Evolutionary conservation across 805 yeast genomes (phyloP), one percentile per base, ranked within the genome.

Genomic region (Blastobotrys robertii): DNA sequence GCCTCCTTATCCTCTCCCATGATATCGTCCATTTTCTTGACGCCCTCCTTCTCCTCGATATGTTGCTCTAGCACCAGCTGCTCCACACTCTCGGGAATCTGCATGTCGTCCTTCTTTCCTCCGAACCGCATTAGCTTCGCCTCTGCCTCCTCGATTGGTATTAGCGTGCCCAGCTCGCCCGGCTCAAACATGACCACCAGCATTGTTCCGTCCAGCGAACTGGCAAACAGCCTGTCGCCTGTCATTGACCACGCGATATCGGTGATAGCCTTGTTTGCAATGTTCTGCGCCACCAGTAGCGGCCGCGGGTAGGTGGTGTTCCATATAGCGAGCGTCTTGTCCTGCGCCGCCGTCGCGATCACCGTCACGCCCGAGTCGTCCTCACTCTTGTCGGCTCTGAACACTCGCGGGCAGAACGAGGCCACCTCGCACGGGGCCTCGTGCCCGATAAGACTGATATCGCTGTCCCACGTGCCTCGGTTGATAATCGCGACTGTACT

Each of bases 291-390:
- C 6, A 87, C 84, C 9, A 84, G 72, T 39, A 92, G 61, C 1
- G 98, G 97, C 39, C 84, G 70, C 3, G 87, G 74, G 41, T 70
- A 71, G 2, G 74, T 63, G 0, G 95, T 90, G 54, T 79, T 79
- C 98, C 98, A 90, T 4, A 90, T 68, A 0, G 87, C 94, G 32
- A 92, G 62, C 1, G 87, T 74, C 54, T 84, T 79, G 62, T 90
- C 98, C 62, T 90, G 97, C 8, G 97, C 97, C 10, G 90, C 96
- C 25, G 96, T 83, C 2, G 97, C 96, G n/a, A 90, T 68, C 0
- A 90, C 74, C 0, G 95, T 81, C 6, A 82, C 70, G 10, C 50
- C 41, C 72, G 65, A 48, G 60, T 59, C 30, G 14, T 34, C 28
- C 5, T 31, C 43, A 12, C 28, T 14, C 37, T 31, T 36, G 29